Conservation (phyloP, 108 stramenopile genomes). For the Cyclostephanos tholiformis region DNA sequence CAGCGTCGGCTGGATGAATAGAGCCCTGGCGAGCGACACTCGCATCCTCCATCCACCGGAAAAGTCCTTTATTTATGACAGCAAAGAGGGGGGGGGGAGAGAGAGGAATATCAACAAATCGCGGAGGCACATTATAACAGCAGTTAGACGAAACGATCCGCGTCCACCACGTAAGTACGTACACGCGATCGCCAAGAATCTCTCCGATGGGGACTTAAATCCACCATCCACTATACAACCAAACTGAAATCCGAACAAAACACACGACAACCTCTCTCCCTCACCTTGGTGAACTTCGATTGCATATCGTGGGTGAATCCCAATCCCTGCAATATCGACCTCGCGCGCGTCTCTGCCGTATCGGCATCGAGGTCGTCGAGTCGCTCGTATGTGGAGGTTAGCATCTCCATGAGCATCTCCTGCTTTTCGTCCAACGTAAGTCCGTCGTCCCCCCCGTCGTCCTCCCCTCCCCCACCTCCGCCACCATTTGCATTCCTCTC, state of each 20-base stretch:
- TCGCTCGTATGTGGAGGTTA: conserved; percentile 76
- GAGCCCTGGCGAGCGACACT: conserved; percentile 63
- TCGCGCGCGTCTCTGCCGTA: conserved; percentile 95
- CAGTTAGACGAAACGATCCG: no score
- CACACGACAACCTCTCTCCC: no score
- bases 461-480: conserved; percentile 17
- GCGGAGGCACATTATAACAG: no score
- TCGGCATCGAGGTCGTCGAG: conserved; percentile 96
- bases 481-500: conserved; percentile 56
- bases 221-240: no score
- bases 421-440: conserved; percentile 81
- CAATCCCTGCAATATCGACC: conserved; percentile 93
- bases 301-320: conserved; percentile 96
- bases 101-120: no score
- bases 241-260: no score
- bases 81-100: no score
- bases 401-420: conserved; percentile 88
- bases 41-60: conserved; percentile 99
- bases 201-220: no score
- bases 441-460: conserved; percentile 46
- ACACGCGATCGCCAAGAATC: no score
- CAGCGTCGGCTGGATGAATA: conserved; percentile 90
- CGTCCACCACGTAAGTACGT: no score
- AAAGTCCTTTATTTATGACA: conserved; percentile 69
- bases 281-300: conserved; percentile 81